A percentile compares a stretch with the other conserved stretches of the same genome.
These are phyloP conservation scores for Decorospora gaudefroyi DNA, from an alignment of 2,329 filamentous ascomycete species.

Conservation along the genomic window DNA sequence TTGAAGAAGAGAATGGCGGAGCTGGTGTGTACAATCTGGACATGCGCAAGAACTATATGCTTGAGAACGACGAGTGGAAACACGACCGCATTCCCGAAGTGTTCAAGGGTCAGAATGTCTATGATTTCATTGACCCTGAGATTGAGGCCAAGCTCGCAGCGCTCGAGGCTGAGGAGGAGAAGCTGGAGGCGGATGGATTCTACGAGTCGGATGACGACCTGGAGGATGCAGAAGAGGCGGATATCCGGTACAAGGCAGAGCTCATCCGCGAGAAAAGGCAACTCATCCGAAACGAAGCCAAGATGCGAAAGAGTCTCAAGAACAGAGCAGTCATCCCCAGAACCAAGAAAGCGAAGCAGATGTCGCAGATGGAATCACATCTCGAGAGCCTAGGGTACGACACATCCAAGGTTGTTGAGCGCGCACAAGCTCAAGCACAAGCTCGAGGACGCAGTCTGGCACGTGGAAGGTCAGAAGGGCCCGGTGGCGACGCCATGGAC, in stretches of 20 bases:
- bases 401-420: constrained; percentile 71
- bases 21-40: constrained; percentile 96
- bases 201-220: constrained; percentile 77
- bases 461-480: constrained; percentile 59
- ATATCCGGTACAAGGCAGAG: constrained; percentile 88
- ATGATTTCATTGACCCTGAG: constrained; percentile 95
- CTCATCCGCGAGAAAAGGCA: constrained; percentile 93
- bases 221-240: constrained; percentile 86
- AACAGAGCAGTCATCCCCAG: constrained; percentile 93
- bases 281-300: constrained; percentile 89
- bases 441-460: constrained; percentile 73
- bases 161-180: constrained; percentile 93
- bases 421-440: constrained; percentile 65
- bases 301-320: constrained; percentile 96
- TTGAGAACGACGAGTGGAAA: constrained; percentile 91
- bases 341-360: constrained; percentile 75
- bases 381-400: constrained; percentile 87
- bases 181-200: constrained; percentile 86
- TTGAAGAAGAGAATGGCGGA: constrained; percentile 90
- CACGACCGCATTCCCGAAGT: constrained; percentile 94
- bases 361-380: constrained; percentile 84
- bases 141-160: constrained; percentile 91
- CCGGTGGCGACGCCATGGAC: constrained; percentile 74
- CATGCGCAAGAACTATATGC: constrained; percentile 81
- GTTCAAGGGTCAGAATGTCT: constrained; percentile 94